Evolutionary conservation across 495 filamentous ascomycete species (phyloP), one percentile per base, ranked within the genome.

Genomic region (Glutinoglossum americanum): DNA sequence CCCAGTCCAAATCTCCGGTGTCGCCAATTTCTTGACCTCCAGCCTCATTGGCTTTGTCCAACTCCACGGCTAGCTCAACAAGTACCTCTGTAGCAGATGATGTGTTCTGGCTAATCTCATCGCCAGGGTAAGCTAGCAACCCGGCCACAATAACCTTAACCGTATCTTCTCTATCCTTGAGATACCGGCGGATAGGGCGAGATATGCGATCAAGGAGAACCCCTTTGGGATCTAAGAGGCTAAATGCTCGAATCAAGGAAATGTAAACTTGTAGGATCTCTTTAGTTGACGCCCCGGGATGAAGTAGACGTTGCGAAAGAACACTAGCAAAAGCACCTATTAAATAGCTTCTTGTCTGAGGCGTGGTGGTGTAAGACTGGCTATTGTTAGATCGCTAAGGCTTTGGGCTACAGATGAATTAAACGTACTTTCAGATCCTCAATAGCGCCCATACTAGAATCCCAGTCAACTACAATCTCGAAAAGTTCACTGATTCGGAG

Each of bases 91-190:
- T 21, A n/a, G 64, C 62, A 9, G 57, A 61, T 28, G 69, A 64
- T n/a, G 58, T 57, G 54, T 62, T 63, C 13, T 57, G 51, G 2
- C 64, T 60, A 0, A 65, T 67, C 17, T 76, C 72, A 3, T 67
- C 67, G n/a, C 76, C 72, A 0, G 71, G 64, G 37, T 80, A 69
- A 26, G 86, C 78, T 26, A 99, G 73, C 39, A 96, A 75, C 26
- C 93, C 92, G 1, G 80, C 76, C 21, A 96, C 86, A 57, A 99
- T 87, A 26, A 87, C 83, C 56, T 80, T 80, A 23, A 94, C 81
- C 0, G 93, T 90, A 62, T 99, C 90, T 51, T 94, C 87, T n/a
- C 92, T 77, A n/a, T 87, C 84, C 55, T 85, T 85, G 30, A 99
- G 74, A 64, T 97, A 96, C 19, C 84, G 69, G 44, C 89, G 85